Evolutionary conservation across 805 yeast species (phyloP), one percentile per base, ranked within the genome.

Genomic region (Teunomyces pallodes): DNA sequence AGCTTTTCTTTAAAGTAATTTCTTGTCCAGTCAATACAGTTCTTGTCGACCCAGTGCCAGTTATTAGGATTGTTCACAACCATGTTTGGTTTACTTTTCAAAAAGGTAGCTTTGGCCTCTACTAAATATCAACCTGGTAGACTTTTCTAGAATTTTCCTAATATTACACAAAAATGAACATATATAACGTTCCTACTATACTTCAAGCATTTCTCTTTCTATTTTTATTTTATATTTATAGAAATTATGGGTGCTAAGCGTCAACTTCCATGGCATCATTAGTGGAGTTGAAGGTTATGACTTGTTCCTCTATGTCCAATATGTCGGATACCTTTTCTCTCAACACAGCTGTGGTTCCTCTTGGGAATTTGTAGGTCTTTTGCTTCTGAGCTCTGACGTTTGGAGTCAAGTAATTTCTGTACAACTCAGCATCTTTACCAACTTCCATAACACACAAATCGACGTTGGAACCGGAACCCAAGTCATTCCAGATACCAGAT

Each of bases 41-140:
- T 94, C 69, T 92, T 92, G 71, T 92, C 97, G 53, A 91, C 97
- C 98, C 98, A 94, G 77, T 94, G 99, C 99, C 99, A 92, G 73
- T 92, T 92, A 69, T 94, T 94, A 35, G 98, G 98, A 77, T 92
- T 94, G 70, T 90, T 86, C 29, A 94, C 91, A 36, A 88, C 97
- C 97, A 92, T 92, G 33, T 46, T 59, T 41, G 14, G 36, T 8
- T 35, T 16, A 20, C 14, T 35, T 5, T 35, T 9, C 10, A 35
- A 7, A 35, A 35, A 35, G 6, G 24, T 20, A 4, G 24, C 24
- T 20, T 20, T 20, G 24, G 24, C 24, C 24, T 20, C 24, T 20
- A 20, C 24, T 20, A 20, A 20, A 20, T 20, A 20, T 20, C 24
- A 20, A 5, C 8, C 27, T 39, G 29, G 39, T 32, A 14, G 55